These are phyloP conservation scores for Zasmidium cellare DNA, from an alignment of 2,329 filamentous ascomycete genomes.

Conservation along the genomic window DNA sequence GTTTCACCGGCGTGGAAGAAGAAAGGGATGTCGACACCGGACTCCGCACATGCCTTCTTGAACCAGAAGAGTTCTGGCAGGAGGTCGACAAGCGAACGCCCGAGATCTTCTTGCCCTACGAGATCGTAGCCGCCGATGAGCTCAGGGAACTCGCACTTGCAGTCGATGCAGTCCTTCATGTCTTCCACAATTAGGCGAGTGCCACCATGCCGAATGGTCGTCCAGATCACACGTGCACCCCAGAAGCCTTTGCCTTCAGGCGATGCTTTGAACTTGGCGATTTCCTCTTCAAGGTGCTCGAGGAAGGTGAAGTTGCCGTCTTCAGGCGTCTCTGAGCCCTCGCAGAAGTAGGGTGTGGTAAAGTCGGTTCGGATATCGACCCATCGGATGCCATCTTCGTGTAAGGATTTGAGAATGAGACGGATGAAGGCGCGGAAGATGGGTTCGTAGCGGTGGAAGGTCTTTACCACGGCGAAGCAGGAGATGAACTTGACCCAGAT, in stretches of 20 bases:
- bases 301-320: constrained; percentile 70
- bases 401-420: constrained; percentile 67
- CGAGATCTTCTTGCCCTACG: constrained; percentile 82
- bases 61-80: constrained; percentile 92
- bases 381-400: constrained; percentile 82
- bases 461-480: constrained; percentile 72
- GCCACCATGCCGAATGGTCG: constrained; percentile 64
- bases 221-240: constrained; percentile 85
- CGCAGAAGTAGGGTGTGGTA: constrained; percentile 66
- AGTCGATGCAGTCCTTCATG: constrained; percentile 85
- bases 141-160: constrained; percentile 76
- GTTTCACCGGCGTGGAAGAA: constrained; percentile 95
- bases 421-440: constrained; percentile 77
- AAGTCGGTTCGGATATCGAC: constrained; percentile 80
- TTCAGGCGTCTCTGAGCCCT: constrained; percentile 66
- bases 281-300: constrained; percentile 72
- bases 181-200: constrained; percentile 67
- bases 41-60: constrained; percentile 75
- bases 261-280: constrained; percentile 71
- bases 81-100: constrained; percentile 72
- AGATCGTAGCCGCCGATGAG: constrained; percentile 86
- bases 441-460: constrained; percentile 84
- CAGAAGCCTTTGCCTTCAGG: constrained; percentile 75
- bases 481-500: constrained; percentile 83
- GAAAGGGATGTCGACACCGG: constrained; percentile 81